Evolutionary conservation across 495 filamentous ascomycete genomes (phyloP).

Genomic region (Lepraria neglecta): DNA sequence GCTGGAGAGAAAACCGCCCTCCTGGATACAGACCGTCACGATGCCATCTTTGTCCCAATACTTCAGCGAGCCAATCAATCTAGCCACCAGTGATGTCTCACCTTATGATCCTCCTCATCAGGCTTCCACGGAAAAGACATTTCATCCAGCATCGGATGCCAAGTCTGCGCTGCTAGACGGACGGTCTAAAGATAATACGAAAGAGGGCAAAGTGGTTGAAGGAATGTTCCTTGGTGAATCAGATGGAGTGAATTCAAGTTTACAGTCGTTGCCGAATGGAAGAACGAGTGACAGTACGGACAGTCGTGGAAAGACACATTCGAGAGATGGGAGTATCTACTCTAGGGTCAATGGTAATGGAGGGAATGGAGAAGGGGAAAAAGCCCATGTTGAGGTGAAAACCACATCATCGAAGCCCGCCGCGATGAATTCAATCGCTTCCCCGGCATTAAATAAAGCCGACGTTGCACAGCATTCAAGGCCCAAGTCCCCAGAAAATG

Average conservation of each 20-base stretch:
- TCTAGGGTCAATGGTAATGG: conserved; percentile 42
- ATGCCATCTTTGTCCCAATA: conserved; percentile 57
- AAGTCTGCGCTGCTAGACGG: conserved; percentile 18
- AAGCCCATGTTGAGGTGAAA: conserved; percentile 28
- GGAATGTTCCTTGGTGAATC: conserved; percentile 24
- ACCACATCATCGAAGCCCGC: conserved; percentile 33
- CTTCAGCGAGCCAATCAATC: conserved; percentile 36
- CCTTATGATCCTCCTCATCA: conserved; percentile 26
- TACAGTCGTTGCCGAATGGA: conserved; percentile 41
- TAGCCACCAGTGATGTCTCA: conserved; percentile 26
- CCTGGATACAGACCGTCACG: background rate
- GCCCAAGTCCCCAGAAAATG: conserved; percentile 20
- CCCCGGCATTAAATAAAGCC: conserved; percentile 24
- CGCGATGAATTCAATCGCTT: conserved; percentile 20
- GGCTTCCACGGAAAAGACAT: conserved; percentile 21
- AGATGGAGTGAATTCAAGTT: conserved; percentile 19
- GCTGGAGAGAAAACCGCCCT: conserved; percentile 1
- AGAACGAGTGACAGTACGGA: conserved; percentile 46
- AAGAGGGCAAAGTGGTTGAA: conserved; percentile 18
- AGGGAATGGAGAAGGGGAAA: conserved; percentile 39
- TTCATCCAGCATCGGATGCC: conserved; percentile 7
- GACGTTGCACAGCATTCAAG: conserved; percentile 7
- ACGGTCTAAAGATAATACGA: background rate
- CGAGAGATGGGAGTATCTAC: conserved; percentile 48
- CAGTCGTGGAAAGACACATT: conserved; percentile 43